Evolutionary conservation across 805 yeast genomes (phyloP), one percentile per base, ranked within the genome.

Genomic region (Clavispora asparagi): DNA sequence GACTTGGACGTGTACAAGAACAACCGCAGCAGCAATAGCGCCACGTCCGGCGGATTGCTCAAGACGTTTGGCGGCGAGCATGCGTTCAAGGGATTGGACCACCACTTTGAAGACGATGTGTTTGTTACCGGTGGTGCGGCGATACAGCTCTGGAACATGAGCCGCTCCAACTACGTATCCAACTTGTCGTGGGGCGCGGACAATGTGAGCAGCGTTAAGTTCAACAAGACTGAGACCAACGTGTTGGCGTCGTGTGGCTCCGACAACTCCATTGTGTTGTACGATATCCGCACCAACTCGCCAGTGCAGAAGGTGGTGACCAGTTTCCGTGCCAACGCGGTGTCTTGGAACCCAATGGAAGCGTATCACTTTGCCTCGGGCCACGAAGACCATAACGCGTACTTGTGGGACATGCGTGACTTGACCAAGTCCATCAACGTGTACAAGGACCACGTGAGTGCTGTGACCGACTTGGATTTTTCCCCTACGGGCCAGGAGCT

Each of bases 341-440:
- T 94, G 25, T 77, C 90, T 46, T 94, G 98, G 98, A 94, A 94
- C 67, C 99, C 99, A 5, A 87, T 94, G 85, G 98, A 94, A 66
- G 96, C 98, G 1, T 94, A 80, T 69, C 82, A 86, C 61, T 92
- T 94, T 70, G 97, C 91, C 14, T 81, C 87, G 36, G 98, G 89
- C 2, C 81, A 82, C 60, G 99, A 94, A 68, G 98, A 94, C 70
- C 97, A 92, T 66, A 94, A 94, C 63, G 83, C 85, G 9, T 94
- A 94, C 64, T 76, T 86, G 45, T 95, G 96, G 81, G 99, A 94
- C 68, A 92, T 95, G 97, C 77, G 99, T 63, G 87, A 91, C 60
- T 74, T 95, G 79, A 75, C 76, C 39, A 76, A 87, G 46, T 84
- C 97, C 1, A 64, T 85, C 42, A 91, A 90, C 54, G 89, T 95